phyloP scores from a whole-genome alignment of 805 yeast species.

The Lipomyces kockii region DNA sequence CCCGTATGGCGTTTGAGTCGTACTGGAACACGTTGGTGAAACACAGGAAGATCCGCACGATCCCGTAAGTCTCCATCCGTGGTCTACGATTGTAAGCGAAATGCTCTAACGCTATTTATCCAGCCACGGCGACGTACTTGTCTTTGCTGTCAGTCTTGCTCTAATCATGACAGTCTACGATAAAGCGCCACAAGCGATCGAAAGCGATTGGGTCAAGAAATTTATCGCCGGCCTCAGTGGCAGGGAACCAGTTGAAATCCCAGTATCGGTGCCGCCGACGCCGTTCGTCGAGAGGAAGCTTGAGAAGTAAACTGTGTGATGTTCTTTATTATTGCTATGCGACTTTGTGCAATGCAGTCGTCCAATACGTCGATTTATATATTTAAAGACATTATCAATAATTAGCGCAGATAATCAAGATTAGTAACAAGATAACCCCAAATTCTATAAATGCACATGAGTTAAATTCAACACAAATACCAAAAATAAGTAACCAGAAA shows the following conservation, averaged over 20 bases:
- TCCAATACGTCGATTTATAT: background rate
- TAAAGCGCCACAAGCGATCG: conserved; percentile 40
- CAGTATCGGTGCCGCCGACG: conserved; percentile 22
- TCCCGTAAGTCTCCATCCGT: conserved; percentile 27
- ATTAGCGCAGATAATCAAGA: background rate
- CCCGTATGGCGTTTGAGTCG: conserved; percentile 47
- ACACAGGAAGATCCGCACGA: conserved; percentile 39
- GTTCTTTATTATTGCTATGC: background rate
- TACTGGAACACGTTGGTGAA: conserved; percentile 45
- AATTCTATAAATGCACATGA: conserved; percentile 2
- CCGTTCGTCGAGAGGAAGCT: conserved; percentile 21
- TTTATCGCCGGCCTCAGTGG: conserved; percentile 19
- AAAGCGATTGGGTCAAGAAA: conserved; percentile 28
- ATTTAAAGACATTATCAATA: background rate
- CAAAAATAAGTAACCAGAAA: background rate
- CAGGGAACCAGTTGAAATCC: conserved; percentile 8
- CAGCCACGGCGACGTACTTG: conserved; percentile 42
- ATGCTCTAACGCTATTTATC: background rate
- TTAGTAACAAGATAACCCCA: background rate
- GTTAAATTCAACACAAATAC: background rate
- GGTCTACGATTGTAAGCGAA: background rate
- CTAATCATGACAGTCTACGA: conserved; percentile 43
- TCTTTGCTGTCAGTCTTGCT: conserved; percentile 46
- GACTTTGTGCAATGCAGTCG: background rate
- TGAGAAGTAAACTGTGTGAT: background rate